These are phyloP conservation scores for Eimeria praecox DNA, from an alignment of 169 alveolate genomes.

Conservation along the genomic window DNA sequence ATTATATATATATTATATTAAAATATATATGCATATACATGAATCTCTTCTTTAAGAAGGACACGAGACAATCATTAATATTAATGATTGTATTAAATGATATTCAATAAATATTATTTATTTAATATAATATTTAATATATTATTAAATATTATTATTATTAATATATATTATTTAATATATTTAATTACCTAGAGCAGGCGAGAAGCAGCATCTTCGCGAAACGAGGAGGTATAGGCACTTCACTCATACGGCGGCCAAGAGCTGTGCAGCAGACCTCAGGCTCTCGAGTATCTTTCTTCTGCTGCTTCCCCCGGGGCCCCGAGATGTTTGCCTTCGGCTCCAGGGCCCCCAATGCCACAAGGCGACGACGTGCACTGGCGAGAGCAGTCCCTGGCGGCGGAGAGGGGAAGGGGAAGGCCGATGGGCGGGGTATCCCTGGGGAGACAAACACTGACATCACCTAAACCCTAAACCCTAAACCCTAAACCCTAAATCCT, in stretches of 20 bases:
- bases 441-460: background rate
- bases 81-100: too few species aligned
- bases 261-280: slow-evolving; percentile 79
- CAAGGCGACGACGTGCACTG: slow-evolving; percentile 79
- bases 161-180: too few species aligned
- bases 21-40: too few species aligned
- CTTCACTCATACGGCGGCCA: slow-evolving; percentile 77
- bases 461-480: background rate
- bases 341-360: slow-evolving; percentile 78
- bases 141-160: too few species aligned
- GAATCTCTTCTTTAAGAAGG: too few species aligned
- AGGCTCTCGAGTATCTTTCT: slow-evolving; percentile 64
- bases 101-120: too few species aligned
- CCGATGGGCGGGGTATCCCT: slow-evolving; percentile 82
- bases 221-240: slow-evolving; percentile 84
- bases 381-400: slow-evolving; percentile 75
- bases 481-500: background rate
- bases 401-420: slow-evolving; percentile 83
- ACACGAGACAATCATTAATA: too few species aligned
- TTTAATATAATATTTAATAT: too few species aligned
- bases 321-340: slow-evolving; percentile 10
- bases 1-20: too few species aligned
- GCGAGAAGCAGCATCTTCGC: slow-evolving; percentile 81
- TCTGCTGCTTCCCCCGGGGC: background rate
- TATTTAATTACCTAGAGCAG: slow-evolving; percentile 57